Evolutionary conservation across 208 protist genomes (phyloP), one percentile per base, ranked within the genome.

Genomic region (Trypanosoma melophagium): DNA sequence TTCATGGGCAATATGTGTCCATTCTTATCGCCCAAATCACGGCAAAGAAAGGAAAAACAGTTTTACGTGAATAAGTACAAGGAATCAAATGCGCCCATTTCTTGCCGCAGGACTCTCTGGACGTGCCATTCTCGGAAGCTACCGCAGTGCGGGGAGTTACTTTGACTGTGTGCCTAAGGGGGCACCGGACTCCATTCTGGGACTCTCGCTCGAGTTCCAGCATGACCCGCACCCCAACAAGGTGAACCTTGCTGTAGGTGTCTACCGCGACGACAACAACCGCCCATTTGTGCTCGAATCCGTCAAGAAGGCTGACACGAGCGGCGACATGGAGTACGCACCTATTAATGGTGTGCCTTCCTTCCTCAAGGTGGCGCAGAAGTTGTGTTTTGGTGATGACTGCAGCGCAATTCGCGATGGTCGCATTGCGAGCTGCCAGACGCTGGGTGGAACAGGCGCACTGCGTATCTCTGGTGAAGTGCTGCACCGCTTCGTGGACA

Each of bases 181-280:
- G n/a, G 79, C 72, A 7, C 75, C 83, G 19, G 88, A 94, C 60
- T 51, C 83, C 28, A 95, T 95, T 63, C 77, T 95, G 54, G 89
- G 89, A 38, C 77, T 93, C 19, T 77, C 73, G 3, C 69, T 71
- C 2, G 75, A 77, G 57, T 93, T 87, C 54, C 69, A 84, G 21
- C 66, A 66, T 47, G 97, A 99, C 69, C 51, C 76, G 9, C 56
- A 67, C 31, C 81, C 87, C 22, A 77, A 84, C 10, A 99, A 99
- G 81, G 86, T 99, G 21, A 98, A 98, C 74, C 83, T 99, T 4
- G 94, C 83, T 35, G 87, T 99, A 10, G 98, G 98, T n/a, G 98
- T 98, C 2, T 99, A 99, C 80, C 84, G 98, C 53, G 89, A 90
- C 28, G 95, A 98, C 55, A 69, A 90, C 19, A 95, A 91, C 54